Percentiles rank a stretch among this genome's conserved stretches.
Evolutionary conservation across 768 basidiomycete genomes (phyloP).

Genomic region (Tricholoma saponaceum): DNA sequence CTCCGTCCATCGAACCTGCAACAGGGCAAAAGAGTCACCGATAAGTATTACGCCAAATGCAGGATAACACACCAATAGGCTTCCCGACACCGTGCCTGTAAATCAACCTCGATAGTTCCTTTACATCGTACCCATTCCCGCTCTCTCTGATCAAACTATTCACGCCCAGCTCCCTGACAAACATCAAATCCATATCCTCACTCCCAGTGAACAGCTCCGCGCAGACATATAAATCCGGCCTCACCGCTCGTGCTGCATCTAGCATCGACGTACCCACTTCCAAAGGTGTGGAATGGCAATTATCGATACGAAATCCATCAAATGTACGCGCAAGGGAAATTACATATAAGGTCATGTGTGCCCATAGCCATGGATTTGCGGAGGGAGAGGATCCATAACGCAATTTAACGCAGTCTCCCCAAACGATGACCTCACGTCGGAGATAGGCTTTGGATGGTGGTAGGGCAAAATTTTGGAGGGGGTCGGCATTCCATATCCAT

Average conservation of each 20-base stretch:
- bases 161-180: conserved; percentile 88
- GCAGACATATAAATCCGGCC: conserved; percentile 93
- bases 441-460: conserved; percentile 92
- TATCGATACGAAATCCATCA: conserved; percentile 97
- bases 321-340: conserved; percentile 75
- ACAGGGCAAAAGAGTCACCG: not conserved
- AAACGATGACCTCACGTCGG: conserved; percentile 93
- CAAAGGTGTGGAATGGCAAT: conserved; percentile 96
- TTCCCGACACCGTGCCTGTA: conserved; percentile 91
- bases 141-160: conserved; percentile 94
- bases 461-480: conserved; percentile 90
- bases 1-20: conserved; percentile 88
- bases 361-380: conserved; percentile 94
- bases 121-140: conserved; percentile 87
- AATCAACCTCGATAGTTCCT: conserved; percentile 84
- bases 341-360: conserved; percentile 85
- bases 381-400: conserved; percentile 81
- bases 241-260: conserved; percentile 83
- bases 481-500: conserved; percentile 98
- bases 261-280: conserved; percentile 95
- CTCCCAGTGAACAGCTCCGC: conserved; percentile 97
- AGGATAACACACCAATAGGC: conserved; percentile 65
- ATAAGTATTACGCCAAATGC: not conserved
- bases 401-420: conserved; percentile 98
- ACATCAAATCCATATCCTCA: conserved; percentile 88